These are phyloP conservation scores for Litsea cubeba DNA, from an alignment of 164 flowering plant species.

Conservation along the genomic window DNA sequence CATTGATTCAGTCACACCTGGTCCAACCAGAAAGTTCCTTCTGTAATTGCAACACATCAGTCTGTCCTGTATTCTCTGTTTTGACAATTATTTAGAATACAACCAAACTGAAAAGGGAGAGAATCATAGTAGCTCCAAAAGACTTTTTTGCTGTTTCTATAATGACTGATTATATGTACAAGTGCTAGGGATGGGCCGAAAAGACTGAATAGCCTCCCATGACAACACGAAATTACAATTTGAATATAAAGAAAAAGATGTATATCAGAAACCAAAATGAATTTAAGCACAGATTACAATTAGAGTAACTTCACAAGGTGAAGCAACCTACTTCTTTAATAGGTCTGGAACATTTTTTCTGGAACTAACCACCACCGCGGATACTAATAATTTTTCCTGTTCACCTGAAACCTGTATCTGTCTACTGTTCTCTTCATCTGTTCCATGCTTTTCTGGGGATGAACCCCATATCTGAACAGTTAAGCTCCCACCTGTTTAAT, in stretches of 20 bases:
- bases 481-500: slow-evolving; percentile 61
- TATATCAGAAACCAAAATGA: neutral
- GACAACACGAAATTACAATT: neutral
- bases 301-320: neutral
- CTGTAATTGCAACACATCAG: too few species aligned
- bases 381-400: slow-evolving; percentile 14
- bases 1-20: too few species aligned
- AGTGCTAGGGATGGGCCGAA: neutral
- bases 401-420: slow-evolving; percentile 21
- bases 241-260: neutral
- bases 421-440: slow-evolving; percentile 14
- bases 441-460: slow-evolving; percentile 19
- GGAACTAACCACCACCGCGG: slow-evolving; percentile 21
- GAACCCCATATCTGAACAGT: slow-evolving; percentile 63
- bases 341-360: slow-evolving; percentile 18
- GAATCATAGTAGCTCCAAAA: neutral
- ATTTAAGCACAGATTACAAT: neutral
- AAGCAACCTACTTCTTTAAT: slow-evolving; percentile 5
- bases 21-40: too few species aligned
- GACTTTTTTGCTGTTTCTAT: neutral
- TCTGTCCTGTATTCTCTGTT: neutral
- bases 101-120: neutral
- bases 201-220: neutral
- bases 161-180: neutral
- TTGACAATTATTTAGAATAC: neutral